Percentiles rank a stretch among this genome's conserved stretches.
Conservation (phyloP, 202 grass and related monocot genomes). For the Zizania palustris region DNA sequence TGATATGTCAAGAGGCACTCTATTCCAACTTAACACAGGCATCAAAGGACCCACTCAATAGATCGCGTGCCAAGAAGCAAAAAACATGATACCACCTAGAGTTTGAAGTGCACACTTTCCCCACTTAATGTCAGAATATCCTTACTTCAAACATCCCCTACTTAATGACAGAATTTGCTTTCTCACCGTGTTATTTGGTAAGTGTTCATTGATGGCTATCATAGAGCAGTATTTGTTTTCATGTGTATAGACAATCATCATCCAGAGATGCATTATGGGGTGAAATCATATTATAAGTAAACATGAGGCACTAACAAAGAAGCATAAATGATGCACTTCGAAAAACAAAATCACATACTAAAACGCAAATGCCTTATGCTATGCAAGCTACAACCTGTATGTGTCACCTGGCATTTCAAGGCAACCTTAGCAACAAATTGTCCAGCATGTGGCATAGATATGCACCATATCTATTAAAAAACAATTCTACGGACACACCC, state of each 20-base stretch:
- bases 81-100: slow-evolving; percentile 4
- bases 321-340: not conserved
- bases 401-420: not conserved
- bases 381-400: not conserved
- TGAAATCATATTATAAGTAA: not conserved
- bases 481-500: not conserved
- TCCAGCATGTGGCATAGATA: not conserved
- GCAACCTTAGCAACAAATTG: not conserved
- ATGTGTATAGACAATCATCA: not conserved
- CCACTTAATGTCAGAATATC: not conserved
- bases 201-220: not conserved
- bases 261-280: not conserved
- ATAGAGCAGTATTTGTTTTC: not conserved
- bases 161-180: slow-evolving; percentile 7
- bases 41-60: slow-evolving; percentile 19
- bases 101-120: not conserved
- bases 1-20: not conserved
- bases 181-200: slow-evolving; percentile 10
- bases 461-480: slow-evolving; percentile 10
- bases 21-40: not conserved
- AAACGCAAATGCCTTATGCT: not conserved
- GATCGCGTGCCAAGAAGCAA: not conserved
- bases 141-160: not conserved
- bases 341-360: not conserved
- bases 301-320: slow-evolving; percentile 4